Conservation (phyloP, 2,329 filamentous ascomycete species). For the Arthrinium phaeospermum region DNA sequence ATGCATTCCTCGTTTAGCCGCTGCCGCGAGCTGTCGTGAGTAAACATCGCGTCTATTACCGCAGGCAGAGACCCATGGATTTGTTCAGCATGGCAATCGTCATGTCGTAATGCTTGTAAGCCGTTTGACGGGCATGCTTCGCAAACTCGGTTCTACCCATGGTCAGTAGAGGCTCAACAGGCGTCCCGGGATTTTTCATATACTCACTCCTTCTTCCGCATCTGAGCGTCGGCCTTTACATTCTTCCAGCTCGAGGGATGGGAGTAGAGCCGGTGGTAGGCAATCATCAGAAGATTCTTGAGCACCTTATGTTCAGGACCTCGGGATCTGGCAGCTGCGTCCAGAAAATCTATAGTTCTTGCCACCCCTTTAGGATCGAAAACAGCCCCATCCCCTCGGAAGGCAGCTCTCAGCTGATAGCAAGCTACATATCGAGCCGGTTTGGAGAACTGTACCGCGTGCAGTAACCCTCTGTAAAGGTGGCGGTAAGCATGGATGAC, state of each 20-base stretch:
- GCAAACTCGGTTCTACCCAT: conserved; percentile 7
- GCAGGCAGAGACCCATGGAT: conserved; percentile 70
- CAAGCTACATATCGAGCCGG: conserved; percentile 69
- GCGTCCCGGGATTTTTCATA: not conserved
- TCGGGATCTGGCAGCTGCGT: conserved; percentile 64
- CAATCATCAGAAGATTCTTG: conserved; percentile 67
- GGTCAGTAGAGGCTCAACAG: not conserved
- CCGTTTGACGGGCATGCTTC: conserved; percentile 22
- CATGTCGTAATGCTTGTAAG: conserved; percentile 69
- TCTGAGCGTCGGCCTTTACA: conserved; percentile 20
- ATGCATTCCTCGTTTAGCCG: not conserved
- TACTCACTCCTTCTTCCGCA: conserved; percentile 25
- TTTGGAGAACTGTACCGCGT: conserved; percentile 73
- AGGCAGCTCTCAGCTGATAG: conserved; percentile 64
- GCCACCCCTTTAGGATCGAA: conserved; percentile 60
- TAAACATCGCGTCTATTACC: conserved; percentile 38
- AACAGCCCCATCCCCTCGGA: conserved; percentile 53
- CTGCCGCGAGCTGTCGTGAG: not conserved
- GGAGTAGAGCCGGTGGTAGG: conserved; percentile 44
- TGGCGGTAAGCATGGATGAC: conserved; percentile 71
- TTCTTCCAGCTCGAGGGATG: conserved; percentile 37
- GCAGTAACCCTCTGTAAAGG: conserved; percentile 70
- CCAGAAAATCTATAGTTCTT: conserved; percentile 74
- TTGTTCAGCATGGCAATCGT: conserved; percentile 77
- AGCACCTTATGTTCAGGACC: conserved; percentile 76